phyloP scores from a whole-genome alignment of 1,284 basidiomycete genomes.

The Termitomyces sp. region DNA sequence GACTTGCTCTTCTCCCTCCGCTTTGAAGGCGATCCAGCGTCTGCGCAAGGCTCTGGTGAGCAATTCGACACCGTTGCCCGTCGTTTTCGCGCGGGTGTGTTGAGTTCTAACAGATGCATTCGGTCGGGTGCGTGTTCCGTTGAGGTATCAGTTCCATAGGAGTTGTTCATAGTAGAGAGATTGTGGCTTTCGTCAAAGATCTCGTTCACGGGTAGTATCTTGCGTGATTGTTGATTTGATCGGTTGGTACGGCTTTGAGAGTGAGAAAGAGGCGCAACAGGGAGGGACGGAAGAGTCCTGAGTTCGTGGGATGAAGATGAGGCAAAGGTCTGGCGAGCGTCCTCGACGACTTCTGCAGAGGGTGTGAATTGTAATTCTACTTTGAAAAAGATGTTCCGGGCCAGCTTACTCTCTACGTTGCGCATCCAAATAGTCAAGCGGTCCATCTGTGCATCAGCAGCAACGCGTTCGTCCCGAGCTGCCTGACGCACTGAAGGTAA shows the following conservation, averaged over 20 bases:
- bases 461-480: constrained; percentile 44
- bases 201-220: constrained; percentile 60
- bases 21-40: constrained; percentile 50
- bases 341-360: constrained; percentile 65
- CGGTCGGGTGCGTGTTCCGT: constrained; percentile 14
- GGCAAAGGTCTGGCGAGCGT: constrained; percentile 65
- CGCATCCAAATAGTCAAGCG: constrained; percentile 74
- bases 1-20: constrained; percentile 62
- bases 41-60: constrained; percentile 45
- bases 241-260: constrained; percentile 37
- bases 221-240: constrained; percentile 51
- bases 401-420: constrained; percentile 67
- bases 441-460: constrained; percentile 52
- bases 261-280: constrained; percentile 51
- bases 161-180: constrained; percentile 18
- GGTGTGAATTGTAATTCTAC: background rate
- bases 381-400: background rate
- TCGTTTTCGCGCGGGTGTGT: constrained; percentile 50
- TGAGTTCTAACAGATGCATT: constrained; percentile 29
- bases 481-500: constrained; percentile 48
- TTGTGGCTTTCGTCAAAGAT: constrained; percentile 46
- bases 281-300: constrained; percentile 51
- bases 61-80: constrained; percentile 62
- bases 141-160: constrained; percentile 13
- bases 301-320: constrained; percentile 35